Conservation (phyloP, 179 eudicot genomes). For the Monotropa hypopitys region DNA sequence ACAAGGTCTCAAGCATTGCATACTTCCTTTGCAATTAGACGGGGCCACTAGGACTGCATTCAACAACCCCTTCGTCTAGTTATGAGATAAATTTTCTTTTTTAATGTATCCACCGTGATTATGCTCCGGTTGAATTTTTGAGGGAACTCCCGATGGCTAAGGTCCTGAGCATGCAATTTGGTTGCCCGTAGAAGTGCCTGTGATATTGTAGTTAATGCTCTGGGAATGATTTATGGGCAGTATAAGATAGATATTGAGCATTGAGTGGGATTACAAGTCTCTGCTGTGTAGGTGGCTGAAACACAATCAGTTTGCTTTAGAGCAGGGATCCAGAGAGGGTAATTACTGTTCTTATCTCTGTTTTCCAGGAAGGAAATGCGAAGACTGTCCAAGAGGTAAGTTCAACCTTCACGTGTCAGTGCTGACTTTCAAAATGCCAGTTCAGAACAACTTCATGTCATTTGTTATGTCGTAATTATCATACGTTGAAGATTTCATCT, state of each 20-base stretch:
- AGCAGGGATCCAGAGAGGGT: neutral
- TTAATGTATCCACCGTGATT: neutral
- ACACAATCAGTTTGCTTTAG: neutral
- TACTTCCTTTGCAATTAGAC: neutral
- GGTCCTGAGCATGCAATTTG: neutral
- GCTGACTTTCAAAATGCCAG: neutral
- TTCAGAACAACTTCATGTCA: neutral
- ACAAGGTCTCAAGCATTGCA: neutral
- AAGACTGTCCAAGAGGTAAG: constrained; percentile 7
- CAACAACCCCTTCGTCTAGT: neutral
- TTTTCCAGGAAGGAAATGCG: neutral
- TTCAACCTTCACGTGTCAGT: neutral
- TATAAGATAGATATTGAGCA: neutral
- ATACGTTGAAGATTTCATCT: neutral
- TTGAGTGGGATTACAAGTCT: neutral
- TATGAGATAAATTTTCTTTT: neutral
- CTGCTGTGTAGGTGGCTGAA: neutral
- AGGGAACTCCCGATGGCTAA: neutral
- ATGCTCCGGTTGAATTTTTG: neutral
- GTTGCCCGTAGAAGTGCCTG: neutral
- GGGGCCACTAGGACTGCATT: neutral
- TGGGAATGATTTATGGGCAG: neutral
- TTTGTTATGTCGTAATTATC: neutral
- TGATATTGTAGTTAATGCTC: neutral
- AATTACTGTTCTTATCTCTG: neutral